A percentile compares a stretch with the other conserved stretches of the same genome.
Evolutionary conservation across 805 yeast species (phyloP).

Genomic region (Candida hungchunana): DNA sequence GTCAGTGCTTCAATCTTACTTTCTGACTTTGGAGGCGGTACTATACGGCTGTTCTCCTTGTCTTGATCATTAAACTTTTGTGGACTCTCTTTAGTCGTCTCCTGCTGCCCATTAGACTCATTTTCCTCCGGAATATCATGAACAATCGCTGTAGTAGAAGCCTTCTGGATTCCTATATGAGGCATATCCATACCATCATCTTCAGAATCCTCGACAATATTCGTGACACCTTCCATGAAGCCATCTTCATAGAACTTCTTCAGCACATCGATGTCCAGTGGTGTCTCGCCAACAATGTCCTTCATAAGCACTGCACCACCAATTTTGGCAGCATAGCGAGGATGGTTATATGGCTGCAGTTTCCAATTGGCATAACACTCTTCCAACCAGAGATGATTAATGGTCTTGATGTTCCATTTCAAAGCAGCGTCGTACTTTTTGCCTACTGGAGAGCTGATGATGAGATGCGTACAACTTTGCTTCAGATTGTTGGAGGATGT

Average conservation of each 20-base stretch:
- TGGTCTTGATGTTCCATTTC: conserved; percentile 60
- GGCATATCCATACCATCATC: conserved; percentile 14
- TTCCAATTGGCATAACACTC: conserved; percentile 67
- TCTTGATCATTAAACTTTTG: background rate
- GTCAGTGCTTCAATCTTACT: conserved; percentile 1
- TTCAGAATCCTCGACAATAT: conserved; percentile 24
- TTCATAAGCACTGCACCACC: conserved; percentile 26
- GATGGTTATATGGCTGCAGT: conserved; percentile 39
- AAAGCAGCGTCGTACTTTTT: conserved; percentile 70
- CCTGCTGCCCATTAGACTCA: too few relatives aligned
- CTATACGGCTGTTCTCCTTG: conserved; percentile 8
- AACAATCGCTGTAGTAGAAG: background rate
- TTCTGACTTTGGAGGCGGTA: conserved; percentile 7
- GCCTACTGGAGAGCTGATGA: conserved; percentile 66
- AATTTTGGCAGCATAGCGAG: conserved; percentile 40
- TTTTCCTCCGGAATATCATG: background rate
- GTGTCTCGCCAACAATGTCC: conserved; percentile 49
- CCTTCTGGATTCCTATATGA: background rate
- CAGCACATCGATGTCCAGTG: conserved; percentile 39
- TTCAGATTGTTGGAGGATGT: conserved; percentile 62
- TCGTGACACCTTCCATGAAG: conserved; percentile 16
- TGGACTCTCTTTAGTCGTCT: too few relatives aligned
- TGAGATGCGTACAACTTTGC: conserved; percentile 62
- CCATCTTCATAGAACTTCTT: conserved; percentile 34
- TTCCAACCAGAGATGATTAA: conserved; percentile 88